Base-by-base conservation (phyloP, 768 basidiomycete species). In the Russula abietina region DNA sequence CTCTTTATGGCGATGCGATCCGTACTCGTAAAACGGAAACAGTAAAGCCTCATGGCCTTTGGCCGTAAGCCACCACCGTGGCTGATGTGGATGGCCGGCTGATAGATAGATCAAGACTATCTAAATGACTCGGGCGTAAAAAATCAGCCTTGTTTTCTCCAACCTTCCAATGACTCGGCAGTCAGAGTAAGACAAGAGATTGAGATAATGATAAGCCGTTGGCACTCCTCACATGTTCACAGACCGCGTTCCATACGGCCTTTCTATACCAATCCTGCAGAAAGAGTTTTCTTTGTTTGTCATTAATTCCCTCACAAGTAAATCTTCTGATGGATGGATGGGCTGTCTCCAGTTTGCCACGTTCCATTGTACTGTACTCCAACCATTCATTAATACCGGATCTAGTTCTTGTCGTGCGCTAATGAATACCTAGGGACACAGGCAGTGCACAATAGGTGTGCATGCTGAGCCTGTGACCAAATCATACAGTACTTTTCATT, bases 321-420 rank as follows among this genome's bases (percentile, higher is more conserved):
- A 39, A 14, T 0, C 12, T 53, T 61, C 60, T 61, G 60, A 61
- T 61, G 26, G 52, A n/a, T n/a, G 22, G 12, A 2, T 10, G 11
- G 1, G 51, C 10, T n/a, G 33, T 4, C 32, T 46, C 33, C 11
- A 16, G 19, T 48, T 38, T 9, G 45, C 24, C 28, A 17, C 22
- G n/a, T 32, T 19, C 45, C 36, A 14, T 56, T 17, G 54, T 41
- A 24, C 61, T 17, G 54, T 41, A 24, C 61, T 14, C 22, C 45
- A 22, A 4, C 17, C 36, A 22, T 59, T 59, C 57, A 59, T 59
- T 59, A 17, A 54, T 26, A 59, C 62, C 57, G 46, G 52, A 59
- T 49, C 57, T 41, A 30, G 33, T n/a, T n/a, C 28, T 26, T 30
- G 36, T 52, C 43, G 53, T 48, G 49, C 30, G 45, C 19, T 9